Base-by-base conservation (phyloP, 139 green algal genomes). In the Coelastrella sp. region DNA sequence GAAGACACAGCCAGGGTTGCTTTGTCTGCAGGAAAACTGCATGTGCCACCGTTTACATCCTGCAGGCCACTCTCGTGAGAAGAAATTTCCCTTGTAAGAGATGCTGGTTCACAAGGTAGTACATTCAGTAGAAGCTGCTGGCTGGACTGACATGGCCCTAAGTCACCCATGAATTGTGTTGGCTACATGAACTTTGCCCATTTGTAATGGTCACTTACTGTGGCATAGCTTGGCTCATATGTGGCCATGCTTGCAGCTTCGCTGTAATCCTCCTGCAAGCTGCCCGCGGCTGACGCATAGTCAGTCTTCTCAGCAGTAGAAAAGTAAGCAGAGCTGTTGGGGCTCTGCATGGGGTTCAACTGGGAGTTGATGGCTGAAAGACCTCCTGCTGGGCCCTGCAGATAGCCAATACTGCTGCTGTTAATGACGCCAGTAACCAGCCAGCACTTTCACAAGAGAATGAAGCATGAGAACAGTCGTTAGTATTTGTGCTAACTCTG, bases 311-410 rank as follows among this genome's bases (percentile, higher is more conserved):
- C 17, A 88, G 6, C 57, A 19, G 65, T 54, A 71, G 83, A 80
- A 3, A 88, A 80, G 83, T 65, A 88, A 4, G 83, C 83, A 11
- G 83, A 88, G 17, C 14, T 88, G 65, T 14, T 68, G 14, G 66
- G 66, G 66, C 83, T 88, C 16, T 74, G 60, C 47, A 88, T 80
- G 83, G 81, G 83, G 83, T 88, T 88, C 16, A 74, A 11, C 66
- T 79, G 83, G 0, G 83, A 78, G 47, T 66, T 19, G 23, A 60
- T 11, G 20, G 7, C 64, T 13, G 81, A 76, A 23, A 77, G 17
- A 13, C 11, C 47, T 16, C 47, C 83, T 57, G 66, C 13, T 57
- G 66, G 17, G 32, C 19, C 65, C 83, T 80, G 83, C 66, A 57
- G 61, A 19, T 71, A 13, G 32, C 32, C 32, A 47, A 47, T 1